Evolutionary conservation across 495 filamentous ascomycete species (phyloP), one percentile per base, ranked within the genome.

Genomic region (Annulohypoxylon bovei): DNA sequence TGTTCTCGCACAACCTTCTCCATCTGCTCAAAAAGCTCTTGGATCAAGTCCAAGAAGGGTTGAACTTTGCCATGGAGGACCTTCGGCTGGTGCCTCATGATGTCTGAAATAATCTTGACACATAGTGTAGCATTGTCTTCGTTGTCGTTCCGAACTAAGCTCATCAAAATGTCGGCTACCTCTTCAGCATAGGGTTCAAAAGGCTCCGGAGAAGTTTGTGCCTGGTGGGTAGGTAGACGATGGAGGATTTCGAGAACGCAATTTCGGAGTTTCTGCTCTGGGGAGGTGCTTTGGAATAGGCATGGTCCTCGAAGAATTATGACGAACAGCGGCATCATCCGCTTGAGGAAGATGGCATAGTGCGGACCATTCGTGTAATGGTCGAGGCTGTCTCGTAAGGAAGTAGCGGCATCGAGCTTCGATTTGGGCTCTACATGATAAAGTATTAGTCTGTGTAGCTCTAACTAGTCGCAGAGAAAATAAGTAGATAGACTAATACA

Each of bases 111-210:
- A 1, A 93, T 97, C 83, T 98, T 98, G 85, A 99, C 94, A 75
- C 94, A 98, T 59, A 99, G 83, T 12, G 97, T 92, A 2, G 94
- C 96, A 83, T 99, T 99, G 46, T 99, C 96, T 77, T 99, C 96
- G 72, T 99, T 99, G 76, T 99, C 96, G 44, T 87, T 89, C 62
- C 89, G 89, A 56, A 97, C 93, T 25, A 99, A 83, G 32, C 85
- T 83, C 92, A 98, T 95, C 64, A 98, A 81, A 64, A 95, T 83
- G 73, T 97, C 93, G 37, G 97, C 93, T 65, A 97, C 88, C 65
- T 93, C 90, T 39, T 87, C 85, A 16, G 94, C 95, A 76, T 94
- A 95, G 3, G 90, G 92, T 78, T 97, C 93, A 73, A 97, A 87
- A 5, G 87, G 87, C 67, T 97, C 94, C 23, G 90, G 81, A 7